Percentiles rank a stretch among this genome's conserved stretches.
Evolutionary conservation across 169 alveolate species (phyloP).

Genomic region (Eimeria brunetti): DNA sequence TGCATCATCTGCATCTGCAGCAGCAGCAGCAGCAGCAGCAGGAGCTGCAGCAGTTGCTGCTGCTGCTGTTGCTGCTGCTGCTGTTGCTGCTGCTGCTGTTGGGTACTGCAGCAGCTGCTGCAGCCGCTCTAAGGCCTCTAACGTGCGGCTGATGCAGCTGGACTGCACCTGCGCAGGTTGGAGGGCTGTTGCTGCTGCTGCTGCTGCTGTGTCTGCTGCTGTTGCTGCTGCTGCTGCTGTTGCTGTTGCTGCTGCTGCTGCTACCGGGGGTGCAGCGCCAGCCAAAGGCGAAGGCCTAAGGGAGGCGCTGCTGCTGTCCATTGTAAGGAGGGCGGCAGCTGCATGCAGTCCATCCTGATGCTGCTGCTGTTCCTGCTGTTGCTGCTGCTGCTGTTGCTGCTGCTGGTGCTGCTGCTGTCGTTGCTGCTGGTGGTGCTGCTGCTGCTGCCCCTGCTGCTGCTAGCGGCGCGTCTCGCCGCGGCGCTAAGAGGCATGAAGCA

Average conservation of each 20-base stretch:
- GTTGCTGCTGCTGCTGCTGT: not conserved
- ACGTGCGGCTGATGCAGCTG: not conserved
- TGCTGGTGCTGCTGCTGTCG: not conserved
- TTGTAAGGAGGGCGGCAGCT: not conserved
- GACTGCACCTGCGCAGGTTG: not conserved
- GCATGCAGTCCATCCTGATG: constrained; percentile 12
- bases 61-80: constrained; percentile 33
- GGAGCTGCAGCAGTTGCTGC: not conserved
- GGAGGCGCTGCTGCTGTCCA: not conserved
- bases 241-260: constrained; percentile 30
- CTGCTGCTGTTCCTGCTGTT: constrained; percentile 11
- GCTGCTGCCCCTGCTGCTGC: not conserved
- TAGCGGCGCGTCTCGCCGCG: not conserved
- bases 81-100: constrained; percentile 27
- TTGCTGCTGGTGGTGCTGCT: not conserved
- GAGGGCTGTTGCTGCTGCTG: constrained; percentile 20
- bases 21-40: not conserved
- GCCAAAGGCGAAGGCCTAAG: not conserved
- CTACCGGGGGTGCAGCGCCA: not conserved
- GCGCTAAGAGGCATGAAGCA: too few relatives aligned
- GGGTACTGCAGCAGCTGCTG: constrained; percentile 7
- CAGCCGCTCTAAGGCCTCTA: not conserved
- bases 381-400: not conserved
- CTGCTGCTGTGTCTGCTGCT: not conserved
- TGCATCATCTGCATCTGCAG: not conserved